Evolutionary conservation across 306 rosid genomes (phyloP), one percentile per base, ranked within the genome.

Genomic region (Quercus variabilis): DNA sequence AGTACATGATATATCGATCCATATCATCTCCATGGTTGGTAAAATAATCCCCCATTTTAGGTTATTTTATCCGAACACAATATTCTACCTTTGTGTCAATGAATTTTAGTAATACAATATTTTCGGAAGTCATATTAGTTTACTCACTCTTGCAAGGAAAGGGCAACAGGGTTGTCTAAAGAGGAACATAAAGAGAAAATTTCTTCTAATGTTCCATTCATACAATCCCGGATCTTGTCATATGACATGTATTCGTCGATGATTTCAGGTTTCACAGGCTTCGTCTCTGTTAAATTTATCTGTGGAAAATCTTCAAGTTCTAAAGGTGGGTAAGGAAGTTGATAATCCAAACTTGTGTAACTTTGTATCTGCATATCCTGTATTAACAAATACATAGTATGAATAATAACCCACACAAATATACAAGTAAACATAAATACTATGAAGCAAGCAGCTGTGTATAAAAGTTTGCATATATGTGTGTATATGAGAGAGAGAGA

Each of bases 181-280:
- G 94, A 83, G 71, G 89, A 89, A 80, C 96, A 90, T 57, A 89
- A 67, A 20, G 98, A 85, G 77, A 94, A 90, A 78, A 94, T 90
- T 70, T 94, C 98, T 85, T 94, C 97, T 69, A 94, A 81, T 19
- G 94, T 82, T 86, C 92, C 96, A 82, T 88, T 94, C 94, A 88
- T 83, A 55, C 71, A 67, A 51, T 82, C 96, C 76, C 87, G 80
- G 74, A 81, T 80, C 72, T 83, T 88, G 69, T 90, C 92, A 38
- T 83, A 90, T 49, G 87, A 63, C 87, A 89, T 65, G 96, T 85
- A 79, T 1, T 92, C 85, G 2, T 88, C 87, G 1, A 57, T 81
- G 80, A 83, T 78, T 83, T 94, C 93, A 0, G 82, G 73, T 85
- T 94, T 90, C 79, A 79, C 55, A 17, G 85, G 38, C 79, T 81